Base-by-base conservation (phyloP, 2,329 filamentous ascomycete species). In the Sclerotinia glacialis region DNA sequence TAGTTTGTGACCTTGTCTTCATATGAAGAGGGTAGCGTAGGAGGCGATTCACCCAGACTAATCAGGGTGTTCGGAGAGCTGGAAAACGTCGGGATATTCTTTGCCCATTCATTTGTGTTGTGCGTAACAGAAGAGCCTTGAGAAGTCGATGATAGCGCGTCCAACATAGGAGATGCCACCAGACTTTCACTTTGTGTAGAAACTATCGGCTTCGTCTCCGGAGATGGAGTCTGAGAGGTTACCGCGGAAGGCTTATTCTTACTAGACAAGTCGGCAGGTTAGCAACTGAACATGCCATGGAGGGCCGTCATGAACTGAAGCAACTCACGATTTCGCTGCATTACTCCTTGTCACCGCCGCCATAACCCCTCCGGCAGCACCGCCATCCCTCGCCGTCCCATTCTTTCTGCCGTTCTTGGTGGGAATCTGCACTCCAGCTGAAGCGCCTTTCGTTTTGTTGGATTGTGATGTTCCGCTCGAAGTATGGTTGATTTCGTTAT, bases 41-140 rank as follows among this genome's bases (percentile, higher is more conserved):
- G 79, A n/a, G 80, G 79, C 42, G 80, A 81, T 68, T 78, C 78
- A 62, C 79, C 78, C 62, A 82, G 77, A 67, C 77, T 77, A 68
- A 81, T 80, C 40, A 79, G 54, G 74, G 79, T 71, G 74, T 77
- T 68, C 70, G 78, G 72, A 75, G 79, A 76, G 76, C 78, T 71
- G 71, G 77, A 75, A 78, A 79, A 77, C 73, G 78, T 40, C 72
- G 79, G 52, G 77, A 76, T 42, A 76, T 79, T 77, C 67, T 79
- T 80, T 66, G 80, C 78, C 80, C 80, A 82, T 76, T 82, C 80
- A 71, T 76, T 75, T 50, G 75, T 75, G 46, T 72, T 74, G 61
- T 76, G 74, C 21, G 72, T 68, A 23, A 69, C 59, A 23, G 72
- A 71, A 49, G 68, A 67, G 44, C 71, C 67, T 60, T 74, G 68